These are phyloP conservation scores for baker's yeast (Saccharomyces cerevisiae) DNA, from an alignment of 805 yeast genomes.

Conservation along the genomic window DNA sequence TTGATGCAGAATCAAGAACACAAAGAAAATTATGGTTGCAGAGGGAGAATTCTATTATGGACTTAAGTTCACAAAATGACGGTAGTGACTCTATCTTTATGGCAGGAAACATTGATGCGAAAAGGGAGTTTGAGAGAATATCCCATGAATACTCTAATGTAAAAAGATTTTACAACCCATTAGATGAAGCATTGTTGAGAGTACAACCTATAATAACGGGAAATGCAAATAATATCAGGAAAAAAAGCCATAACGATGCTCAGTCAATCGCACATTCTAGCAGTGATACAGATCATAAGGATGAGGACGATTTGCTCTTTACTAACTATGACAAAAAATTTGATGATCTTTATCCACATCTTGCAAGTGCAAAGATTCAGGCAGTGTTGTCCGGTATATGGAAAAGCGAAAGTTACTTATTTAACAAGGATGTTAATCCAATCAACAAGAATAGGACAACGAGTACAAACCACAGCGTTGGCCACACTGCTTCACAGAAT, in stretches of 20 bases:
- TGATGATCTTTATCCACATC: conserved; percentile 14
- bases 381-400: conserved; percentile 22
- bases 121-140: conserved; percentile 72
- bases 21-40: conserved; percentile 82
- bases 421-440: conserved; percentile 22
- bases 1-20: conserved; percentile 55
- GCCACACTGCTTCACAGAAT: conserved; percentile 1
- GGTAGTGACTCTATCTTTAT: conserved; percentile 25
- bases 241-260: background rate
- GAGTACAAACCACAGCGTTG: conserved; percentile 6
- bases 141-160: conserved; percentile 67
- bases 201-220: conserved; percentile 22
- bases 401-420: conserved; percentile 24
- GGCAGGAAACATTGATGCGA: conserved; percentile 46
- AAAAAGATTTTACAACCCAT: conserved; percentile 62
- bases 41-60: conserved; percentile 63
- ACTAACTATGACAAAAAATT: conserved; percentile 6
- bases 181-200: conserved; percentile 54
- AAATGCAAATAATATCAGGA: background rate
- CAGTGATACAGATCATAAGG: conserved; percentile 4
- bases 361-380: conserved; percentile 20
- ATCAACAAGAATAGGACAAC: conserved; percentile 10
- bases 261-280: conserved; percentile 1
- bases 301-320: background rate
- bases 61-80: conserved; percentile 33